Conservation (phyloP, 2,329 filamentous ascomycete genomes). For the Diaporthe eres region DNA sequence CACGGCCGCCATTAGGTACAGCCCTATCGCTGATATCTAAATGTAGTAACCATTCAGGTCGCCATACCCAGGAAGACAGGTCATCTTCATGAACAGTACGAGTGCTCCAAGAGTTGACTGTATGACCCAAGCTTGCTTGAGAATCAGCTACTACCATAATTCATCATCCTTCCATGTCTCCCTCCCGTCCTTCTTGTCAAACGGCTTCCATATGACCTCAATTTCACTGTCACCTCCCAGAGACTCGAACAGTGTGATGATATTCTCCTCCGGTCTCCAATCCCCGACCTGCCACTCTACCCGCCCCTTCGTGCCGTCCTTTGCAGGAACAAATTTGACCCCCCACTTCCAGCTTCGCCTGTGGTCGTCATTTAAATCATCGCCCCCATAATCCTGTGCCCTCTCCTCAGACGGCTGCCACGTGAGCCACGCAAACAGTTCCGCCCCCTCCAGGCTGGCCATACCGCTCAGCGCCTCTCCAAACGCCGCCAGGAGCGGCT, state of each 20-base stretch:
- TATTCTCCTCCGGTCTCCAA: slow-evolving; percentile 45
- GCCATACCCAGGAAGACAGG: too few relatives aligned
- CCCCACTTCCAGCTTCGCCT: slow-evolving; percentile 5
- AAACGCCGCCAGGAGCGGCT: slow-evolving; percentile 46
- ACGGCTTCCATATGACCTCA: background rate
- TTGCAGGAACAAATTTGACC: background rate
- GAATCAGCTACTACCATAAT: background rate
- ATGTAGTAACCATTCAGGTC: background rate
- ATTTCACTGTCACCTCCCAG: background rate
- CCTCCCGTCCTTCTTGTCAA: background rate
- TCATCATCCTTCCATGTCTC: background rate
- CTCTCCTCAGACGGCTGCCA: slow-evolving; percentile 45
- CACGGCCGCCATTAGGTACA: background rate
- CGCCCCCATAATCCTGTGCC: slow-evolving; percentile 25
- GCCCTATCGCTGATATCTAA: too few relatives aligned
- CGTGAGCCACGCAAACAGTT: slow-evolving; percentile 45
- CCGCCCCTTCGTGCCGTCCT: slow-evolving; percentile 35
- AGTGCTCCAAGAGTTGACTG: background rate
- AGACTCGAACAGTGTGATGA: slow-evolving; percentile 29
- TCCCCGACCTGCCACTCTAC: slow-evolving; percentile 47
- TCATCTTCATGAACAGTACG: background rate
- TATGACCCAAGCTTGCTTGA: background rate
- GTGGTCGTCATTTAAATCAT: background rate
- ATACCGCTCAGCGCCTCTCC: slow-evolving; percentile 45
- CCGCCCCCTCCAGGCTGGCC: slow-evolving; percentile 45